These are phyloP conservation scores for Albatrellus ellisii DNA, from an alignment of 768 basidiomycete species.

Conservation along the genomic window DNA sequence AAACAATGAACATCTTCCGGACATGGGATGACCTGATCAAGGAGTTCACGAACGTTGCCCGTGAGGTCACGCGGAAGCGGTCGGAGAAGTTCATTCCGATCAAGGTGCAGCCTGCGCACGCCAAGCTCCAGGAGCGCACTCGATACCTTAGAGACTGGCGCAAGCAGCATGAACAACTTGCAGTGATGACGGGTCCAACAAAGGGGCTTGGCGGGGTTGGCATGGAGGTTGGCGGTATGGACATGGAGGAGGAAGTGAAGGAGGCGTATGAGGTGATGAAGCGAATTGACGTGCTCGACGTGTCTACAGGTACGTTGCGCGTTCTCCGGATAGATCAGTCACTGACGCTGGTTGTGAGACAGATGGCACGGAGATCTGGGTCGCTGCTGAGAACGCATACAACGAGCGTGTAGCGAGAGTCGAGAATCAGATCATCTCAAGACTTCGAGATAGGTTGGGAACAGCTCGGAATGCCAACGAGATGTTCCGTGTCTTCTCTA, in stretches of 20 bases:
- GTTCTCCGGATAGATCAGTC: background rate
- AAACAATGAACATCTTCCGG: slow-evolving; percentile 51
- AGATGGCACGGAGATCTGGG: slow-evolving; percentile 99
- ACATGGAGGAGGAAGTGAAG: slow-evolving; percentile 97
- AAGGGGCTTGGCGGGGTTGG: slow-evolving; percentile 68
- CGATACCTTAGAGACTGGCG: slow-evolving; percentile 85
- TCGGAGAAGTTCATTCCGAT: slow-evolving; percentile 93
- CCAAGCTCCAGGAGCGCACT: slow-evolving; percentile 79
- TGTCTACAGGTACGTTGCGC: slow-evolving; percentile 59
- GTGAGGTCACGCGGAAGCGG: slow-evolving; percentile 86
- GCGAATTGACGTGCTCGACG: slow-evolving; percentile 91
- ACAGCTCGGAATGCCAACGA: slow-evolving; percentile 97
- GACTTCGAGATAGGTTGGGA: slow-evolving; percentile 81
- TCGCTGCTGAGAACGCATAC: slow-evolving; percentile 93
- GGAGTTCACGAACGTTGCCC: slow-evolving; percentile 56
- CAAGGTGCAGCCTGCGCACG: slow-evolving; percentile 85
- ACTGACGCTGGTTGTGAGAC: slow-evolving; percentile 6
- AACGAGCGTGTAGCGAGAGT: slow-evolving; percentile 95
- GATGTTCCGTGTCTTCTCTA: slow-evolving; percentile 98
- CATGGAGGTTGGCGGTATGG: slow-evolving; percentile 77
- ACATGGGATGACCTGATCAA: slow-evolving; percentile 56
- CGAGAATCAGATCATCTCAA: slow-evolving; percentile 96
- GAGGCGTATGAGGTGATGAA: slow-evolving; percentile 97
- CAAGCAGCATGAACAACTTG: slow-evolving; percentile 94
- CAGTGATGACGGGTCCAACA: slow-evolving; percentile 93